These are phyloP conservation scores for Penicillium silybi DNA, from an alignment of 495 filamentous ascomycete genomes.

Conservation along the genomic window DNA sequence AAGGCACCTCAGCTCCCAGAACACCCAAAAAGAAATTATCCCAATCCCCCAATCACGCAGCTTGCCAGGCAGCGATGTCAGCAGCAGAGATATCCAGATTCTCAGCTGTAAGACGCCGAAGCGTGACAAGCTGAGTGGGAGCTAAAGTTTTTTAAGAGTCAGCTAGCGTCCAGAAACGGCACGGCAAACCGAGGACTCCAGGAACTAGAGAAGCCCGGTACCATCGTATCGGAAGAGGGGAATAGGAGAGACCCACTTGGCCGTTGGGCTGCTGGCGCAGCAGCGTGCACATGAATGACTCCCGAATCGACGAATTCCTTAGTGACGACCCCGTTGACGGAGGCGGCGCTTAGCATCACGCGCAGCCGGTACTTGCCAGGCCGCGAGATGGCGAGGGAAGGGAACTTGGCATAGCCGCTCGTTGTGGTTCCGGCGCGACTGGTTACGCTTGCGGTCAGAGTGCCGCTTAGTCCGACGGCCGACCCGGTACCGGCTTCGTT, in stretches of 20 bases:
- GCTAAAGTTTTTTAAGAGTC: conserved; percentile 20
- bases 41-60: conserved; percentile 14
- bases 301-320: conserved; percentile 34
- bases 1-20: conserved; percentile 12
- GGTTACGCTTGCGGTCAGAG: conserved; percentile 35
- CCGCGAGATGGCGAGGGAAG: conserved; percentile 25
- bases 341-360: conserved; percentile 34
- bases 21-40: conserved; percentile 3
- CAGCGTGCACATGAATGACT: conserved; percentile 31
- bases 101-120: conserved; percentile 31
- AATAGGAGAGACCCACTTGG: conserved; percentile 29
- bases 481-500: conserved; percentile 28
- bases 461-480: conserved; percentile 25
- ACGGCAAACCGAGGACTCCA: not conserved
- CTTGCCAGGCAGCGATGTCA: conserved; percentile 36
- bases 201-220: not conserved
- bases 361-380: conserved; percentile 36
- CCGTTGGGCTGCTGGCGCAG: conserved; percentile 25
- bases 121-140: conserved; percentile 23
- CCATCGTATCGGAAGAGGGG: not conserved
- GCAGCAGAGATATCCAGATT: conserved; percentile 35
- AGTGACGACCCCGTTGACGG: conserved; percentile 28
- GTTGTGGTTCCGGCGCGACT: conserved; percentile 31
- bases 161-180: conserved; percentile 12
- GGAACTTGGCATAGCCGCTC: conserved; percentile 37